These are phyloP conservation scores for Oryza glumipatula DNA, from an alignment of 176 grass and related monocot genomes.

Conservation along the genomic window DNA sequence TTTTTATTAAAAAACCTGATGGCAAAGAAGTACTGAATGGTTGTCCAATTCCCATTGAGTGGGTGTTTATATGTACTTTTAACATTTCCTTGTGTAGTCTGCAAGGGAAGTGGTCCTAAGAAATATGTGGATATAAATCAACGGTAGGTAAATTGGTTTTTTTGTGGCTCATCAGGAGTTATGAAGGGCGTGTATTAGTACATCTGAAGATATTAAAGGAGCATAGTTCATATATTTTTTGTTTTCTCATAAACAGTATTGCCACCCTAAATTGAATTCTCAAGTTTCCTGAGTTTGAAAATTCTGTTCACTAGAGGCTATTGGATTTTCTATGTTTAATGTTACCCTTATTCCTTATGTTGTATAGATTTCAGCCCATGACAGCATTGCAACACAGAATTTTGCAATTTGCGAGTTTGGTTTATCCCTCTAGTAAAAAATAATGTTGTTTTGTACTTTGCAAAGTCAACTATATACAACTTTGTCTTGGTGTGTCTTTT, in stretches of 20 bases:
- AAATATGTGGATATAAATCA: neutral
- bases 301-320: neutral
- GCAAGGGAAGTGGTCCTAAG: neutral
- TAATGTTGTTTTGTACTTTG: too few species aligned
- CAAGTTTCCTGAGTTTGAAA: neutral
- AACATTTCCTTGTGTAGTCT: neutral
- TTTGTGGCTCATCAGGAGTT: neutral
- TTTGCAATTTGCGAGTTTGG: neutral
- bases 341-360: neutral
- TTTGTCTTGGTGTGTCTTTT: neutral
- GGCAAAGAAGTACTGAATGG: neutral
- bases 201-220: neutral
- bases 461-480: neutral
- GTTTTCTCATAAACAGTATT: neutral
- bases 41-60: neutral
- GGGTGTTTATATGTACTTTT: neutral
- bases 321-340: neutral
- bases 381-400: neutral
- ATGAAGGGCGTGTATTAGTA: neutral
- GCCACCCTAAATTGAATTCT: neutral
- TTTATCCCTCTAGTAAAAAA: neutral
- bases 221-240: neutral
- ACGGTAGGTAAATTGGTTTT: neutral
- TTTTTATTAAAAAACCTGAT: neutral
- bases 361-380: neutral